Conservation (phyloP, 345 rosid genomes). For the Psidium friedrichsthalianum region DNA sequence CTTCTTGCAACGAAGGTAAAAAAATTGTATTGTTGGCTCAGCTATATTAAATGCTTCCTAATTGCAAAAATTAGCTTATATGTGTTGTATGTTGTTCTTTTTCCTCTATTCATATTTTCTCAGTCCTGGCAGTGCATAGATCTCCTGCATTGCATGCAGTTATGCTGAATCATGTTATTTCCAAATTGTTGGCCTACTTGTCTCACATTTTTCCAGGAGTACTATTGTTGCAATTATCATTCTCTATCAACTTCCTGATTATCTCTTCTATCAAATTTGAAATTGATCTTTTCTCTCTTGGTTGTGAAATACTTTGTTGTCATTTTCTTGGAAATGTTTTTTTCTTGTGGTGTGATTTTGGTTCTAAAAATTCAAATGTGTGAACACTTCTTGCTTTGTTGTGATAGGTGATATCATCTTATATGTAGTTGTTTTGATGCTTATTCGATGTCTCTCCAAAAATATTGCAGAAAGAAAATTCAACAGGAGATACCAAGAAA, state of each 20-base stretch:
- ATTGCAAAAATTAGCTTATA: neutral
- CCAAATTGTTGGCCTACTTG: neutral
- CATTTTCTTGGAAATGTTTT: neutral
- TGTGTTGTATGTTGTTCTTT: neutral
- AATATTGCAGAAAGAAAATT: constrained; percentile 25
- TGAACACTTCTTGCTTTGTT: neutral
- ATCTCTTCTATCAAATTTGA: neutral
- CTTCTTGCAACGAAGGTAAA: neutral
- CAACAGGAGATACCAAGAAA: constrained; percentile 13
- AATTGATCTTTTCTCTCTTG: neutral
- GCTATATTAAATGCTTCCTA: neutral
- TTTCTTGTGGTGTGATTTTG: neutral
- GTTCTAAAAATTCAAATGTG: neutral
- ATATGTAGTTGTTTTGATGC: neutral
- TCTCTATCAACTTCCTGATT: neutral
- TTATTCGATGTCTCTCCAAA: neutral
- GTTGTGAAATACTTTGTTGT: neutral
- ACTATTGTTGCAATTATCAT: neutral
- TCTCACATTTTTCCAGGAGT: neutral
- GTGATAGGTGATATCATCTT: neutral
- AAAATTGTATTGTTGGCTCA: neutral
- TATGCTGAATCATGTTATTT: neutral
- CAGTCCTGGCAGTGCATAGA: neutral
- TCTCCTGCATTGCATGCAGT: neutral
- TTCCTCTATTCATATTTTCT: neutral